Evolutionary conservation across 768 basidiomycete genomes (phyloP), one percentile per base, ranked within the genome.

Genomic region (Trichaptum fuscoviolaceum): DNA sequence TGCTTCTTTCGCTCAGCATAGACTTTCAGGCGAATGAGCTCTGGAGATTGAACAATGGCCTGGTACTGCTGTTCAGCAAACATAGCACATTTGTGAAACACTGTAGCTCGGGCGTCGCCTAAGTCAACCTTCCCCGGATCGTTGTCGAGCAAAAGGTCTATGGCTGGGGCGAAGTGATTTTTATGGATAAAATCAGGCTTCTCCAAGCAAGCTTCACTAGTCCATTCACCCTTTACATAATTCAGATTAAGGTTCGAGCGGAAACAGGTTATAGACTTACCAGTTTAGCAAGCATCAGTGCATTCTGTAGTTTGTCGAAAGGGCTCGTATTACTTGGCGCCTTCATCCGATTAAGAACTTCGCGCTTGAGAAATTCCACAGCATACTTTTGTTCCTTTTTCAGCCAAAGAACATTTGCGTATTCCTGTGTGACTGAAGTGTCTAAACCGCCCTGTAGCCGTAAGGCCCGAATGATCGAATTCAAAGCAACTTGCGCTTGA

Each of bases 51-150:
- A 20, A 83, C 74, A 36, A 91, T 84, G 1, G 85, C 80, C 67
- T 90, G 85, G 72, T 92, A 95, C 71, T 99, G 96, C 15, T 83
- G 81, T 71, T 99, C 95, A 0, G 96, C 92, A 72, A 99, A 99
- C 26, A 84, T 81, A 0, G 96, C 97, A 73, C 87, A 98, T 70
- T 92, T 85, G 67, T 89, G 87, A 74, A 85, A 93, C 35, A 96
- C 83, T 10, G 80, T 81, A 23, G 88, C 87, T 62, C 81, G 80
- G 10, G 79, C 73, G 20, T 70, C 70, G 1, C 66, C 70, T 2
- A 66, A 67, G 26, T 66, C 67, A 4, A 58, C 59, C 2, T 67
- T 24, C 15, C 66, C 63, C 15, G 69, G 58, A 8, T 67, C 68
- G 0, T 68, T 26, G 34, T 71, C 62, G 27, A 66, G 58, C 57